Percentiles rank a stretch among this genome's conserved stretches.
Conservation (phyloP, 2,329 filamentous ascomycete species). For the Rosellinia necatrix region DNA sequence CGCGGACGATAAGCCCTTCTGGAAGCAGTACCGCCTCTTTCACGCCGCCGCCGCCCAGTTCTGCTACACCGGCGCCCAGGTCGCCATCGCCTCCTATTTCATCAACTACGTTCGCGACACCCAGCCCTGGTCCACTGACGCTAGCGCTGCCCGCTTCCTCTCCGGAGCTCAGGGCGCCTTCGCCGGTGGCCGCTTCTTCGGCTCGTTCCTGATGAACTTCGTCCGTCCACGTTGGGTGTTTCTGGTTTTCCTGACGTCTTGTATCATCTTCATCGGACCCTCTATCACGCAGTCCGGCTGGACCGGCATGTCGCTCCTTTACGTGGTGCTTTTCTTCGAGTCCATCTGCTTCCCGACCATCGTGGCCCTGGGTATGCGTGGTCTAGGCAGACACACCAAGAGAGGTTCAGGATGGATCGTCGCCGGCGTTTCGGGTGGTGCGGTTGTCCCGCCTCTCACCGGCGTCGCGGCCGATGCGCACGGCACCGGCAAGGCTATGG, state of each 20-base stretch:
- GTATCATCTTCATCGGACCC: slow-evolving; percentile 65
- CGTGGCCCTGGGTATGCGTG: slow-evolving; percentile 75
- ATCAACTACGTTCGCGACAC: slow-evolving; percentile 74
- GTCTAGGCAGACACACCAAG: slow-evolving; percentile 77
- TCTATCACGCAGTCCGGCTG: slow-evolving; percentile 53
- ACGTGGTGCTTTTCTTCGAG: slow-evolving; percentile 76
- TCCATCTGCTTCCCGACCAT: slow-evolving; percentile 82
- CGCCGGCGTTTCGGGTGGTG: slow-evolving; percentile 73
- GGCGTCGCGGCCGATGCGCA: slow-evolving; percentile 69
- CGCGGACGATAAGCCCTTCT: slow-evolving; percentile 64
- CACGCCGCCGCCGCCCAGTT: slow-evolving; percentile 78
- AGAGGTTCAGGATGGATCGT: slow-evolving; percentile 74
- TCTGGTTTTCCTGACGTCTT: slow-evolving; percentile 64
- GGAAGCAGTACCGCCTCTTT: slow-evolving; percentile 75
- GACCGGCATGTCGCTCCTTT: slow-evolving; percentile 64
- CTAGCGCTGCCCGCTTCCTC: slow-evolving; percentile 67
- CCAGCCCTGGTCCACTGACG: slow-evolving; percentile 53
- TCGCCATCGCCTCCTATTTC: slow-evolving; percentile 69
- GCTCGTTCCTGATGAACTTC: slow-evolving; percentile 69
- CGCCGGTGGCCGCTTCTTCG: slow-evolving; percentile 72
- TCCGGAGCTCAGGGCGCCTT: slow-evolving; percentile 77
- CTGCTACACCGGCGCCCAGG: slow-evolving; percentile 76
- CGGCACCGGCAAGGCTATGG: slow-evolving; percentile 65
- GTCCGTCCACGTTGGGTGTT: slow-evolving; percentile 70
- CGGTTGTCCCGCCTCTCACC: slow-evolving; percentile 72